A percentile compares a stretch with the other conserved stretches of the same genome.
phyloP scores from a whole-genome alignment of 23 red algal species.

The Gracilariopsis chorda region DNA sequence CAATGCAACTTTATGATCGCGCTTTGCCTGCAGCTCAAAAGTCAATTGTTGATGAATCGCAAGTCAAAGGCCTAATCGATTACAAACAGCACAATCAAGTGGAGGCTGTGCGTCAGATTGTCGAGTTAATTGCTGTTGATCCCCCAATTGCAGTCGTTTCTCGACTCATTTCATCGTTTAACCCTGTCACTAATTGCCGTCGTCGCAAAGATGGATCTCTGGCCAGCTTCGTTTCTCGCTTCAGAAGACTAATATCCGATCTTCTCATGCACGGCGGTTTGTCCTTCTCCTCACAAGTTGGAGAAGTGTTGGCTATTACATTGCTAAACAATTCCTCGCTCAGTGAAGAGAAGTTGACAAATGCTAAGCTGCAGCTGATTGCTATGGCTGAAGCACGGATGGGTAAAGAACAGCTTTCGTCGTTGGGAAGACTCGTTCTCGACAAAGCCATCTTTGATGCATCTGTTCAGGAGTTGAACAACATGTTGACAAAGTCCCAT shows the following conservation, averaged over 20 bases:
- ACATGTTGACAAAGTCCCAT: background rate
- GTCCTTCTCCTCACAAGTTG: background rate
- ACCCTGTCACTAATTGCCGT: background rate
- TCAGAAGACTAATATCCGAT: background rate
- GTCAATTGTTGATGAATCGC: slow-evolving; percentile 1
- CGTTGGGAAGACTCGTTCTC: background rate
- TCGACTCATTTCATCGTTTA: background rate
- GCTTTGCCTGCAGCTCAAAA: background rate
- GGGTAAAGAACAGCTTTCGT: background rate
- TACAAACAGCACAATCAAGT: background rate
- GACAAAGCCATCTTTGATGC: background rate
- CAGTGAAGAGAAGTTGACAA: background rate
- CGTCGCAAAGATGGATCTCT: background rate
- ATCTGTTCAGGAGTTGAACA: background rate
- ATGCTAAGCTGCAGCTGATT: slow-evolving; percentile 7
- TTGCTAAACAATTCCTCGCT: background rate
- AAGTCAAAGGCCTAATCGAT: background rate
- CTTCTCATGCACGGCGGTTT: background rate
- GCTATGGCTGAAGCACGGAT: background rate
- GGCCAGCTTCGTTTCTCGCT: background rate
- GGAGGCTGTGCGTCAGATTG: background rate
- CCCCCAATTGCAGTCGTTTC: background rate
- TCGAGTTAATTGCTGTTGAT: background rate
- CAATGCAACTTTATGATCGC: background rate
- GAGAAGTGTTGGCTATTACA: background rate